Percentiles rank a stretch among this genome's conserved stretches.
Evolutionary conservation across 805 yeast genomes (phyloP).

Genomic region (Starmerella floricola): DNA sequence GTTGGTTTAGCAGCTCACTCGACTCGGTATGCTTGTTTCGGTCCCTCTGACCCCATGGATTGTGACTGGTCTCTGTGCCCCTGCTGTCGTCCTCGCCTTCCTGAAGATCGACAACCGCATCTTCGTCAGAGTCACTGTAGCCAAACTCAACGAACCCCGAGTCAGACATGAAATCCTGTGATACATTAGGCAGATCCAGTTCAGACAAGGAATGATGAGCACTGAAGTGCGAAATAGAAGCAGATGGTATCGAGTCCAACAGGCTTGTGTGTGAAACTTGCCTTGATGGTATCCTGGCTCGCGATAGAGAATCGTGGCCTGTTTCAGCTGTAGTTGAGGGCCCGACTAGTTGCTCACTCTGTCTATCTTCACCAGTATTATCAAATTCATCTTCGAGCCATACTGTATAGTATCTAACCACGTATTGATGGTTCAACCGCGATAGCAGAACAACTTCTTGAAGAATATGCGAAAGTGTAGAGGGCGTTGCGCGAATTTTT

Average conservation of each 20-base stretch:
- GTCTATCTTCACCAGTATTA: conserved; percentile 25
- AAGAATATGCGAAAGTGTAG: conserved; percentile 53
- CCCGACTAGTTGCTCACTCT: background rate
- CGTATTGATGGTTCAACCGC: conserved; percentile 85
- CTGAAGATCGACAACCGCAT: background rate
- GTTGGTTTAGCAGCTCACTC: no score
- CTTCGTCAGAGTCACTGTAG: conserved; percentile 14
- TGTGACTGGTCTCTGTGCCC: no score
- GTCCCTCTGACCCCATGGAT: no score
- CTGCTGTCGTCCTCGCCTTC: background rate
- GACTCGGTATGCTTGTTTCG: no score
- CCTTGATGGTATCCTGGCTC: background rate
- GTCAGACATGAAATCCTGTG: conserved; percentile 22
- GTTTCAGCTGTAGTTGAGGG: background rate
- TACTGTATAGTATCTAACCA: conserved; percentile 91
- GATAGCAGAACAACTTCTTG: conserved; percentile 90
- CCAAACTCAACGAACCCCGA: conserved; percentile 27
- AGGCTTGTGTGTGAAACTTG: background rate
- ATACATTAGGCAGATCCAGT: conserved; percentile 15
- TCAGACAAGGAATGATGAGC: conserved; percentile 16
- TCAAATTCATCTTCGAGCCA: conserved; percentile 74
- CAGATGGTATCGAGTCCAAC: conserved; percentile 22
- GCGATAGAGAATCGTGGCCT: background rate
- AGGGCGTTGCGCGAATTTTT: conserved; percentile 55
- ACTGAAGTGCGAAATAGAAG: conserved; percentile 17